These are phyloP conservation scores for Balakata baccata DNA, from an alignment of 345 rosid species.

Conservation along the genomic window DNA sequence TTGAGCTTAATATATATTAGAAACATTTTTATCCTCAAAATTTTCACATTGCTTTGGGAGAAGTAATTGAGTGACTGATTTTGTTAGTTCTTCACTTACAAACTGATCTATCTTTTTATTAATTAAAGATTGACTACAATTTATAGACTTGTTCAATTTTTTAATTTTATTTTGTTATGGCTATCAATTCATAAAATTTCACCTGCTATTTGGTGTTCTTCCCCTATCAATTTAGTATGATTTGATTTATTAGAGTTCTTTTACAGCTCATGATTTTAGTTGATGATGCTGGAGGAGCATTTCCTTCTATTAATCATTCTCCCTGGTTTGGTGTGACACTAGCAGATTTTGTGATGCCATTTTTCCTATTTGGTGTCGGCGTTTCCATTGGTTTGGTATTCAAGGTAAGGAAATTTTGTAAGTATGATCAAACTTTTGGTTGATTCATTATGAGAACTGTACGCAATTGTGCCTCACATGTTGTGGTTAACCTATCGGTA, in stretches of 20 bases:
- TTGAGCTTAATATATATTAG: not conserved
- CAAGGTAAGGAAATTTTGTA: slow-evolving; percentile 31
- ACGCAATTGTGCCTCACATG: not conserved
- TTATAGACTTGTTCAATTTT: not conserved
- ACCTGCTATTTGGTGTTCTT: not conserved
- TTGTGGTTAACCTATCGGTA: not conserved
- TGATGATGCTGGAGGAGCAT: slow-evolving; percentile 63
- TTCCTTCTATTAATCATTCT: slow-evolving; percentile 58
- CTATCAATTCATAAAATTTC: not conserved
- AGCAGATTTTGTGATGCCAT: slow-evolving; percentile 64
- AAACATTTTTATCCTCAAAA: not conserved
- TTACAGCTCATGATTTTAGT: slow-evolving; percentile 57
- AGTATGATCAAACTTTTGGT: not conserved
- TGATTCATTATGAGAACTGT: not conserved
- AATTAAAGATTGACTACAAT: not conserved
- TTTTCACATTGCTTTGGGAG: not conserved
- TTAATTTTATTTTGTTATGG: no score
- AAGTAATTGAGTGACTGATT: not conserved
- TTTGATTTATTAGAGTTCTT: slow-evolving; percentile 2
- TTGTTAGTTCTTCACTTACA: not conserved
- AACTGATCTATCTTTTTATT: not conserved
- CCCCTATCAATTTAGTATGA: not conserved
- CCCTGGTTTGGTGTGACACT: slow-evolving; percentile 60
- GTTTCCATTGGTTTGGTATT: slow-evolving; percentile 45
- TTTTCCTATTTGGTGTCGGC: slow-evolving; percentile 56